Percentiles rank a stretch among this genome's conserved stretches.
These are phyloP conservation scores for Effrenium voratum DNA, from an alignment of 73 alveolate species.

Conservation along the genomic window DNA sequence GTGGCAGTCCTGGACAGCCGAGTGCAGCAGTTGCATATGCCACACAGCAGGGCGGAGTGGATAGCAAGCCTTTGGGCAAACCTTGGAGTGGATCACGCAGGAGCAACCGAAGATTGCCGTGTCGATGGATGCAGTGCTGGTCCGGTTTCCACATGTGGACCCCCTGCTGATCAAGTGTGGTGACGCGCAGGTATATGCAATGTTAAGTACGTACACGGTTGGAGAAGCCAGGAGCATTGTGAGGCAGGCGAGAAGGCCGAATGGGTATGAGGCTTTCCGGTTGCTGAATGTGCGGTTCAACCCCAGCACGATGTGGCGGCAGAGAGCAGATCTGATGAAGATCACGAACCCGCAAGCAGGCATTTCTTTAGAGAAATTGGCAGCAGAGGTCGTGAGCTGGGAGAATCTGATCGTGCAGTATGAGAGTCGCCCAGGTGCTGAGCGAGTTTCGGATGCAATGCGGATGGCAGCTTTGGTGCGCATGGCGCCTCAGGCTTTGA, in stretches of 20 bases:
- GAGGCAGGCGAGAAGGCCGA: not conserved
- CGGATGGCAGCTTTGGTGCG: not conserved
- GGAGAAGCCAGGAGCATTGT: conserved; percentile 9
- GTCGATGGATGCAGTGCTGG: not conserved
- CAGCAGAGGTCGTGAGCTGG: not conserved
- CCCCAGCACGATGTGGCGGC: not conserved
- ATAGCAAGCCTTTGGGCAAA: not conserved
- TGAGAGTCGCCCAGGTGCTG: not conserved
- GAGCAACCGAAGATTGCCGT: not conserved
- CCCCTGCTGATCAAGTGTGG: not conserved
- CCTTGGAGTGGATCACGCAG: conserved; percentile 2
- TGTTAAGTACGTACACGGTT: not conserved
- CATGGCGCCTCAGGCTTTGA: not conserved
- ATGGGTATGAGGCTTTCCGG: not conserved
- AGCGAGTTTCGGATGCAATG: not conserved
- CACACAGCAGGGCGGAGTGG: not conserved
- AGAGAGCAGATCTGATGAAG: not conserved
- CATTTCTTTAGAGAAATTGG: not conserved
- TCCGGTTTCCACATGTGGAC: not conserved
- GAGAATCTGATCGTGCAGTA: not conserved
- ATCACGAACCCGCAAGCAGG: not conserved
- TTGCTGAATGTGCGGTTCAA: not conserved
- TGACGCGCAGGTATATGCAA: not conserved
- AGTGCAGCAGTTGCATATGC: not conserved
- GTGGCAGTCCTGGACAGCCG: not conserved